Evolutionary conservation across 176 grass and related monocot genomes (phyloP), one percentile per base, ranked within the genome.

Genomic region (Zizania latifolia): DNA sequence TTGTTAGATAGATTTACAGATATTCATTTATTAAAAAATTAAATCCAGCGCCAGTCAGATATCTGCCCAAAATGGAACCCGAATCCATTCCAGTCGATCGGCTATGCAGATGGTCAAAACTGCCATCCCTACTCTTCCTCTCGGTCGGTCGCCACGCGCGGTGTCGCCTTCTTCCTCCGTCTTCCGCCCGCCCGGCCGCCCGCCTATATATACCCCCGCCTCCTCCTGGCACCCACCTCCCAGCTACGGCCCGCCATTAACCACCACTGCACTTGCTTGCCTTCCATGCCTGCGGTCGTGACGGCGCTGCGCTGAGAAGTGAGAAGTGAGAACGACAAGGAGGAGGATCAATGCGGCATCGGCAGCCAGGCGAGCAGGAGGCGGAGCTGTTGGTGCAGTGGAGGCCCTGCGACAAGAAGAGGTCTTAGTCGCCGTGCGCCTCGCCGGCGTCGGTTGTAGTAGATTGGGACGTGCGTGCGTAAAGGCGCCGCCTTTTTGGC

Each of bases 401-500:
- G 90, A 85, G 87, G 43, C 66, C 90, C 62, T 92, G 86, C 80
- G 84, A 92, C 69, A 92, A 66, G 75, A 86, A 92, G 86, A 72
- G 90, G 54, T 86, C 83, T 12, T 92, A 88, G 86, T 79, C 46
- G 23, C 24, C 50, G 36, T 12, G 19, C 16, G 16, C 44, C 0
- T 8, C 21, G 58, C 40, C 14, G 51, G 43, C 41, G 45, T n/a
- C 27, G 38, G 24, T 61, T 29, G 19, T 21, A 12, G 2, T 14
- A 37, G 71, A 62, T 62, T 46, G 70, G 48, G 63, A 51, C 46
- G 38, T 37, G 10, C 19, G 10, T 0, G 13, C 60, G 48, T 21
- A 28, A 58, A 57, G 69, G 32, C 28, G 67, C 22, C 78, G 14
- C 0, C 41, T 81, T 60, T 77, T 13, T 10, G 22, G 12, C 19